Conservation (phyloP, 495 filamentous ascomycete genomes). For the Penicillium egyptiacum region DNA sequence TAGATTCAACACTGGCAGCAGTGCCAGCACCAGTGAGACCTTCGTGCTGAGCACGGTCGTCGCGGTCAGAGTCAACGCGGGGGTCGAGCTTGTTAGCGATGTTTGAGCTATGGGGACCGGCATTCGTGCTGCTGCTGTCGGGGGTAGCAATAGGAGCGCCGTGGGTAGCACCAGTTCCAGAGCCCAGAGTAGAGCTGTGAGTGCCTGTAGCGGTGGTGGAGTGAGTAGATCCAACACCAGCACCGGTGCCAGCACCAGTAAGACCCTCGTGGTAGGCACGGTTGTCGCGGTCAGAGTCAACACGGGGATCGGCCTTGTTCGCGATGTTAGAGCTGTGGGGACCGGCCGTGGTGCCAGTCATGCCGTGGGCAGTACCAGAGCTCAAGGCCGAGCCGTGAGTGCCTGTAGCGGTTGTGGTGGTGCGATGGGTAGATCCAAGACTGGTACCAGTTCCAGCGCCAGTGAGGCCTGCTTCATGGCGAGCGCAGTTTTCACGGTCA, state of each 20-base stretch:
- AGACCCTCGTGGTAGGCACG: neutral
- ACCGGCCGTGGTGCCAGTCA: neutral
- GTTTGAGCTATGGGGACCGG: conserved; percentile 3
- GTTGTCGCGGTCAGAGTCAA: conserved; percentile 11
- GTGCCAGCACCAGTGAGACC: neutral
- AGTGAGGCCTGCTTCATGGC: neutral
- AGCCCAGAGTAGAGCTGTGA: neutral
- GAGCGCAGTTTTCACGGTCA: conserved; percentile 5
- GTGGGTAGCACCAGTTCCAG: neutral
- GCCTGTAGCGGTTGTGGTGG: neutral
- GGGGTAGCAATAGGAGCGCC: neutral
- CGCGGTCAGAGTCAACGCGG: conserved; percentile 12
- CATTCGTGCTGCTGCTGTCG: neutral
- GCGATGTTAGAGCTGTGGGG: conserved; percentile 9
- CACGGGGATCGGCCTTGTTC: conserved; percentile 8
- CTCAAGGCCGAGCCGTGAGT: neutral
- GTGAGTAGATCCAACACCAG: neutral
- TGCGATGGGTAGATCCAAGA: neutral
- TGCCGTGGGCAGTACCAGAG: no score
- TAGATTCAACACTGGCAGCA: neutral
- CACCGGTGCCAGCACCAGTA: neutral
- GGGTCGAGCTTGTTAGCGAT: conserved; percentile 11
- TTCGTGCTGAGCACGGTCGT: neutral
- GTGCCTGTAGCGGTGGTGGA: conserved; percentile 1
- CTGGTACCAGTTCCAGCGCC: neutral